Evolutionary conservation across 495 filamentous ascomycete genomes (phyloP), one percentile per base, ranked within the genome.

Genomic region (Cairneyella variabilis): DNA sequence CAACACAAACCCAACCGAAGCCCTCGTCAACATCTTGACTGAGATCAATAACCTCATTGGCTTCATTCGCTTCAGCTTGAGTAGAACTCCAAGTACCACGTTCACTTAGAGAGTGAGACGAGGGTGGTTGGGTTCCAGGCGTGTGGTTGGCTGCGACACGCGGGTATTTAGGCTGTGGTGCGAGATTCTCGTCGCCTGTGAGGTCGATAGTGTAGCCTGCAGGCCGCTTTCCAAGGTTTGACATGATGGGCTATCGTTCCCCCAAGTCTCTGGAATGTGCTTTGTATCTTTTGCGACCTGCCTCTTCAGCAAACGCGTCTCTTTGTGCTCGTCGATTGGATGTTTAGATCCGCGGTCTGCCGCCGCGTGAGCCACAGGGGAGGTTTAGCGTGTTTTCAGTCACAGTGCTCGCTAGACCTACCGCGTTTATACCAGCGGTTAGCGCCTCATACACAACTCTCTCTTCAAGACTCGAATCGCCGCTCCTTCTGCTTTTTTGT

Each of bases 11-110:
- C 54, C 43, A 66, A 28, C 42, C 43, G 23, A 23, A 27, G 6
- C 46, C 40, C 14, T 71, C 71, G 23, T 77, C 70, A 37, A 75
- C 76, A 43, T 72, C 73, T 58, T 76, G 76, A 23, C 71, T 76
- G 16, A 78, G 66, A 53, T 76, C 76, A 40, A 76, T 68, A 12
- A 69, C 65, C 1, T 77, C 70, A 20, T 74, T 69, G 16, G 78
- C 76, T 41, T 70, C 70, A n/a, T 77, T 32, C 5, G 32, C 66
- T 14, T 74, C 73, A 12, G 70, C 68, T 32, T 32, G 28, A 6
- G 28, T 32, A 1, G 48, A 39, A 56, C 2, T 36, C 61, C 57
- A 64, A 4, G 38, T 6, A 32, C 55, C 53, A 20, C 53, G 39
- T 18, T 25, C 9, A 39, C 23, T 52, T 25, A 59, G 30, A 12